Percentiles rank a stretch among this genome's conserved stretches.
Evolutionary conservation across 2,329 filamentous ascomycete species (phyloP).

Genomic region (Aschersonia sp.): DNA sequence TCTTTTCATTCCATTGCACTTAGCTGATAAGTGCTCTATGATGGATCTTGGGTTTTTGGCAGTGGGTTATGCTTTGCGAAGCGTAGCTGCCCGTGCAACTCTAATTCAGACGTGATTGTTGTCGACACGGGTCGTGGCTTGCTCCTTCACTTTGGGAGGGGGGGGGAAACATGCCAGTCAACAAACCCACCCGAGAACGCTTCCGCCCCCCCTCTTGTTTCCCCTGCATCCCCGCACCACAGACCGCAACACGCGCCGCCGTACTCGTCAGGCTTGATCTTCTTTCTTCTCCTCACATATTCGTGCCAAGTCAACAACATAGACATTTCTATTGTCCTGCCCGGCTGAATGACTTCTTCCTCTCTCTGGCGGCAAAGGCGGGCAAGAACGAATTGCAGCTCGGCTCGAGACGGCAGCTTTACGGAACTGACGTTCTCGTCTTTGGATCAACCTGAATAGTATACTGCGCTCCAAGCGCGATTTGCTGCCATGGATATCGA

Average conservation of each 20-base stretch:
- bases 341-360: background rate
- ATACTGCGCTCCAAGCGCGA: background rate
- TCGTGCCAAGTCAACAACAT: background rate
- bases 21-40: no score
- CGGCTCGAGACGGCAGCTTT: background rate
- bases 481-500: constrained; percentile 45
- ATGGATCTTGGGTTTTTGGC: no score
- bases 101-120: background rate
- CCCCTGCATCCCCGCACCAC: constrained; percentile 5
- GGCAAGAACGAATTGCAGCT: background rate
- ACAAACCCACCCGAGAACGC: constrained; percentile 2
- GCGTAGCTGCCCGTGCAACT: no score
- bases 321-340: background rate
- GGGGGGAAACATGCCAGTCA: background rate
- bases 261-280: background rate
- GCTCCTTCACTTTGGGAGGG: background rate
- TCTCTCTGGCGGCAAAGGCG: background rate
- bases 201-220: constrained; percentile 2
- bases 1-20: no score
- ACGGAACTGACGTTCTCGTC: background rate
- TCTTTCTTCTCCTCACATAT: constrained; percentile 1
- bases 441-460: constrained; percentile 2
- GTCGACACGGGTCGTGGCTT: background rate
- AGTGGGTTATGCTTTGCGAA: no score
- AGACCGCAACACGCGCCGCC: constrained; percentile 5